Base-by-base conservation (phyloP, 2,329 filamentous ascomycete species). In the Juglanconis sp. region DNA sequence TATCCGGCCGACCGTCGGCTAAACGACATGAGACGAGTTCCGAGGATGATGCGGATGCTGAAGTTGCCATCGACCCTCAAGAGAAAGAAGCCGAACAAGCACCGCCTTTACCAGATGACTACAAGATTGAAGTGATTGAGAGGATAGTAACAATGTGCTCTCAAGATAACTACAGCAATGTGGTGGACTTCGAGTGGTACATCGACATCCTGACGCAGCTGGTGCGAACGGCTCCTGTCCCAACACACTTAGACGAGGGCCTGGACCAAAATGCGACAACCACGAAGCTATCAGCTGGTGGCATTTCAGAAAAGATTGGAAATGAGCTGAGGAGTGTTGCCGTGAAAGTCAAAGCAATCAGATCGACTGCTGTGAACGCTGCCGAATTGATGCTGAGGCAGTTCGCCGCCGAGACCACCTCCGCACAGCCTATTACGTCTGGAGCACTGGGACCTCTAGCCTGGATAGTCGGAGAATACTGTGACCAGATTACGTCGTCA, bases 181-280 rank as follows among this genome's bases (percentile, higher is more conserved):
- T 99, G 52, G 78, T 83, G 56, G 94, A 99, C 71, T 99, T 99
- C 72, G 94, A 97, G 66, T 99, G 95, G 95, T 98, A 98, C 72
- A 89, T 98, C 65, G 91, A 95, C 66, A 86, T 96, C 34, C 78
- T 99, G 35, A 89, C 91, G 5, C 92, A 96, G 70, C 82, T 99
- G 13, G 86, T 97, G 46, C 87, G 88, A 70, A 81, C 91, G 75
- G 79, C 88, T 24, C 89, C 78, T 0, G 67, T 77, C n/a, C 76
- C 81, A 51, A 75, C 77, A 44, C 69, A 70, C 7, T 67, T 69
- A 7, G 77, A 79, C 6, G 70, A 69, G 5, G 77, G 79, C 46
- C 61, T 70, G 7, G 70, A 74, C 9, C 66, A 69, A 2, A 64
- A 70, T 9, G 64, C 69, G 13, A 67, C 68, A 11, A 67, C 68